phyloP scores from a whole-genome alignment of 1,139 yeast species.

The Suhomyces terraborum region DNA sequence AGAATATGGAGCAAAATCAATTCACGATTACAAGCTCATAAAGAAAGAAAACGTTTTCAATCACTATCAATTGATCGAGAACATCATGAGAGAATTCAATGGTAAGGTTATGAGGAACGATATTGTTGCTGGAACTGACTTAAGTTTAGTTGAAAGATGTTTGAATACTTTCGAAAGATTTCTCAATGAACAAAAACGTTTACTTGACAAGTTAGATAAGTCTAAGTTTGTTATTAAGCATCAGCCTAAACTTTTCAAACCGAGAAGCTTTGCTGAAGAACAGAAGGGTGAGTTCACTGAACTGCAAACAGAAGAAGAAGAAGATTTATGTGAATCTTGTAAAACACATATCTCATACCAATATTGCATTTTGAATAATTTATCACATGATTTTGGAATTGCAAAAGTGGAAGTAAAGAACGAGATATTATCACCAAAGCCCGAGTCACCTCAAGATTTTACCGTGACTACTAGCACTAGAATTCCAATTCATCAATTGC shows the following conservation, averaged over 20 bases:
- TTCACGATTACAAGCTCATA: slow-evolving; percentile 55
- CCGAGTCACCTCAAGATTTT: background rate
- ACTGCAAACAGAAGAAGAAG: slow-evolving; percentile 34
- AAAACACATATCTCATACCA: slow-evolving; percentile 43
- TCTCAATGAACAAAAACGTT: slow-evolving; percentile 19
- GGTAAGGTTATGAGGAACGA: slow-evolving; percentile 3
- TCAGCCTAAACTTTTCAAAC: slow-evolving; percentile 18
- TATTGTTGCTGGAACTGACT: slow-evolving; percentile 7
- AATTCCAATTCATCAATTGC: slow-evolving; percentile 26
- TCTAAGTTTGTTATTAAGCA: slow-evolving; percentile 17
- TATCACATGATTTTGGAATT: slow-evolving; percentile 26
- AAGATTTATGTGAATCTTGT: slow-evolving; percentile 42
- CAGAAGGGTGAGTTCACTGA: slow-evolving; percentile 20
- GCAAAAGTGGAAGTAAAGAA: slow-evolving; percentile 5
- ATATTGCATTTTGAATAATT: slow-evolving; percentile 37
- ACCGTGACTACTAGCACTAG: slow-evolving; percentile 2
- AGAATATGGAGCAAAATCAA: slow-evolving; percentile 59
- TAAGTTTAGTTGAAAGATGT: slow-evolving; percentile 27
- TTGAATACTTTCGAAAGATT: slow-evolving; percentile 30
- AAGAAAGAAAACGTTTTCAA: slow-evolving; percentile 62
- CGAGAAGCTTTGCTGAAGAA: slow-evolving; percentile 23
- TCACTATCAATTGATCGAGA: slow-evolving; percentile 43
- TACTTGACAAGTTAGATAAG: slow-evolving; percentile 16
- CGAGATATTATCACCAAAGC: slow-evolving; percentile 5
- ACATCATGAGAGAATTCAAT: slow-evolving; percentile 32